Evolutionary conservation across 73 alveolate genomes (phyloP), one percentile per base, ranked within the genome.

Genomic region (Stentor roeselii): DNA sequence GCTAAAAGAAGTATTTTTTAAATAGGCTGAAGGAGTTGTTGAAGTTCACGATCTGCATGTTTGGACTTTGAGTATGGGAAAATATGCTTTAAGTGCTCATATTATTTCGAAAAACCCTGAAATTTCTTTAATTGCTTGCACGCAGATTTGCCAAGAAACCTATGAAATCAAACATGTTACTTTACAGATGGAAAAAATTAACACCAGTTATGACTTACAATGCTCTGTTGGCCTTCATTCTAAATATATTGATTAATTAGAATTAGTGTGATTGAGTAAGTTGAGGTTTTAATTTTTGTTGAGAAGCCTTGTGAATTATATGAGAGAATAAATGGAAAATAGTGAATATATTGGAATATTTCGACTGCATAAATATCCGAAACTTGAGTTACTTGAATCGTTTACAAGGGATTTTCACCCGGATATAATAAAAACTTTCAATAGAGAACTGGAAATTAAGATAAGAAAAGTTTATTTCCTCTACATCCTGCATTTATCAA

Each of bases 11-110:
- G 74, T 58, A 58, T 58, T 58, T 75, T 75, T 90, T 30, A 27
- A 42, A 14, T 75, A 61, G 21, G 78, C 91, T 3, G 84, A 59
- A 3, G 92, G 87, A 59, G 96, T 93, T 42, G 84, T 82, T 39
- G 97, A 91, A 42, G 88, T 96, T 0, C 98, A 96, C 86, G 99
- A 96, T 80, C 82, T 96, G 41, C 99, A 96, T 89, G 96, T 95
- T 37, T 96, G 99, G 98, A 83, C 97, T 32, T 87, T 97, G 58
- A 84, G 97, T 78, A 83, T 91, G 60, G 98, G 98, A 0, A 94
- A 94, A 83, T 82, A 90, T 42, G 85, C 97, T 0, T 87, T 93
- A 95, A 77, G 92, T 40, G 92, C 92, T 21, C 98, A 93, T 86
- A 60, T 94, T 3, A 67, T 67, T 34, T 67, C 80, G 11, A 67